A percentile compares a stretch with the other conserved stretches of the same genome.
These are phyloP conservation scores for Agrocybe praecox DNA, from an alignment of 768 basidiomycete genomes.

Conservation along the genomic window DNA sequence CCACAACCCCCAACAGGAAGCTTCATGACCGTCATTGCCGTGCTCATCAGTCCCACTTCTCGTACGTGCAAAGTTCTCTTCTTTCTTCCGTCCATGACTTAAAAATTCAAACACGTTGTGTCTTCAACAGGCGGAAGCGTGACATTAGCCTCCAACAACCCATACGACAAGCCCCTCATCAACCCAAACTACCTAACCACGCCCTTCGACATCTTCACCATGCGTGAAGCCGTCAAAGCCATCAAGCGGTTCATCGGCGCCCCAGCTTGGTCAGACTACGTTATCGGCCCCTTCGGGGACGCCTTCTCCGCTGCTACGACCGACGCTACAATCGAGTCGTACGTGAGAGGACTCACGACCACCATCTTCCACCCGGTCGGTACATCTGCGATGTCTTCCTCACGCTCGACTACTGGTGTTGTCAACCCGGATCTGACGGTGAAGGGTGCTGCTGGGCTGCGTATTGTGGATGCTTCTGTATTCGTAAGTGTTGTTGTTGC, in stretches of 20 bases:
- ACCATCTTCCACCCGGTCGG: slow-evolving; percentile 34
- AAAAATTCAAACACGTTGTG: too few species aligned
- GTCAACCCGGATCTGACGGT: slow-evolving; percentile 37
- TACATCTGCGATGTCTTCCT: slow-evolving; percentile 33
- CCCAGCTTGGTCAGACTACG: slow-evolving; percentile 27
- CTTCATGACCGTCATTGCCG: neutral
- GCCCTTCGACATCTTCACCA: slow-evolving; percentile 28
- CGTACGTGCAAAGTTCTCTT: neutral
- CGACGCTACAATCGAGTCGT: slow-evolving; percentile 10
- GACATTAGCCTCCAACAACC: neutral
- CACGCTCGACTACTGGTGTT: slow-evolving; percentile 30
- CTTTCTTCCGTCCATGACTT: too few species aligned
- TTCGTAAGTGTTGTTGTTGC: slow-evolving; percentile 5
- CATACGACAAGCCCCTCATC: slow-evolving; percentile 41
- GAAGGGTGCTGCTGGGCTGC: slow-evolving; percentile 34
- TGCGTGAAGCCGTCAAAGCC: slow-evolving; percentile 25
- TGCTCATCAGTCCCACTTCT: neutral
- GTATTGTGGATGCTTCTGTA: slow-evolving; percentile 37
- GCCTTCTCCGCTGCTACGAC: slow-evolving; percentile 23
- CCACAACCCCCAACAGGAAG: neutral
- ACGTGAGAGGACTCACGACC: slow-evolving; percentile 16
- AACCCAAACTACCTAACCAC: slow-evolving; percentile 47
- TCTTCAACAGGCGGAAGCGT: slow-evolving; percentile 10
- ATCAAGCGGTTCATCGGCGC: slow-evolving; percentile 25
- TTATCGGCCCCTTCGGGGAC: slow-evolving; percentile 24